A percentile compares a stretch with the other conserved stretches of the same genome.
These are phyloP conservation scores for Litsea cubeba DNA, from an alignment of 164 flowering plant genomes.

Conservation along the genomic window DNA sequence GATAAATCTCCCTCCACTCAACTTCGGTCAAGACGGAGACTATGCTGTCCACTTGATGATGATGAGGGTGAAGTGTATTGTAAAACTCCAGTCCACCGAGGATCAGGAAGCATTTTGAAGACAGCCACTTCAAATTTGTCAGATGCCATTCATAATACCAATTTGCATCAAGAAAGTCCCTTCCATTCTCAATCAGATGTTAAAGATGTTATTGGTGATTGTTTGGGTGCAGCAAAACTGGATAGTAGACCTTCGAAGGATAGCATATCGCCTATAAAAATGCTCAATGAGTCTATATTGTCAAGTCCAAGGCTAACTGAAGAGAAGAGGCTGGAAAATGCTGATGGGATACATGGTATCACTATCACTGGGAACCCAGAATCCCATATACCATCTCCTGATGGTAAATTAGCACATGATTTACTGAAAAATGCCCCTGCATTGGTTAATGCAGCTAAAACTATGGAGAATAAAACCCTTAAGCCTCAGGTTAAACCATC, in stretches of 20 bases:
- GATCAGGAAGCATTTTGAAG: constrained; percentile 26
- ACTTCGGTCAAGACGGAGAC: constrained; percentile 45
- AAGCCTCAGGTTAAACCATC: constrained; percentile 35
- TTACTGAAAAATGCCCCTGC: constrained; percentile 44
- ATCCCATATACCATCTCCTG: constrained; percentile 25
- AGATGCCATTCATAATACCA: constrained; percentile 23
- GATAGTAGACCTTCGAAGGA: constrained; percentile 20
- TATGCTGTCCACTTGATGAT: constrained; percentile 56
- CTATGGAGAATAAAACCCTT: constrained; percentile 27
- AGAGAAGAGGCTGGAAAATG: constrained; percentile 32
- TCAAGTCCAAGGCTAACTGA: constrained; percentile 22
- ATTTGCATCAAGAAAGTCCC: constrained; percentile 16
- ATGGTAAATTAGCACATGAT: constrained; percentile 19
- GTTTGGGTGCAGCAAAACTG: constrained; percentile 7
- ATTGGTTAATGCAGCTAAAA: constrained; percentile 19
- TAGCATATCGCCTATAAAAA: constrained; percentile 15
- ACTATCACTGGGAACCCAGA: constrained; percentile 33
- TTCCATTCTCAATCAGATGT: constrained; percentile 11
- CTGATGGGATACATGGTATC: constrained; percentile 14
- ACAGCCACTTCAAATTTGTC: constrained; percentile 15
- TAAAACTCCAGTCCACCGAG: constrained; percentile 69
- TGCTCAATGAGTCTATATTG: constrained; percentile 18
- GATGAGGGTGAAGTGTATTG: constrained; percentile 49
- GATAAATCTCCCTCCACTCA: constrained; percentile 23
- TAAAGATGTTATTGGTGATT: constrained; percentile 20